These are phyloP conservation scores for Fusarium sp. DNA, from an alignment of 2,329 filamentous ascomycete species.

Conservation along the genomic window DNA sequence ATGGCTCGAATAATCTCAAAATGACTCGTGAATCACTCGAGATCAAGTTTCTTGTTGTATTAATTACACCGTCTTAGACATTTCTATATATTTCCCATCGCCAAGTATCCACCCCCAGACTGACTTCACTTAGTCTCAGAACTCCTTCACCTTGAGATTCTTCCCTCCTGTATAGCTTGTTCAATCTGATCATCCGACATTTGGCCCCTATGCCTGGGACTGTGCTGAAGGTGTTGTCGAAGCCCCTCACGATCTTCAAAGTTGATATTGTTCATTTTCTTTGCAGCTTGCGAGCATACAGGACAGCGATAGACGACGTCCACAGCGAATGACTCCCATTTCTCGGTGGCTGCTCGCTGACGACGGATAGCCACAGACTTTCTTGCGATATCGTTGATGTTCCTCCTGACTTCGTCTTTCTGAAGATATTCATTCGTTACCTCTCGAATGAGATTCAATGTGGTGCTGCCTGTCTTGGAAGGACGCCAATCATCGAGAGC, in stretches of 20 bases:
- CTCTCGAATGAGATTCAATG: background rate
- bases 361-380: background rate
- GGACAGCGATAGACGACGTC: background rate
- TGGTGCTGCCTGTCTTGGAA: background rate
- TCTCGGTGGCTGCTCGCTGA: background rate
- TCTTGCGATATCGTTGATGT: accelerated
- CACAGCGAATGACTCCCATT: constrained; percentile 5
- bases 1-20: too few relatives aligned
- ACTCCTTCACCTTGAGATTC: background rate
- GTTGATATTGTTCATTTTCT: background rate
- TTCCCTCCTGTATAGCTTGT: background rate
- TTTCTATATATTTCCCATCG: too few relatives aligned
- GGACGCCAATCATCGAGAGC: constrained; percentile 17
- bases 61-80: too few relatives aligned
- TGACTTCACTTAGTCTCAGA: too few relatives aligned
- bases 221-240: background rate
- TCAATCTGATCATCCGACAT: background rate
- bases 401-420: accelerated
- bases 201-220: background rate
- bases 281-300: background rate
- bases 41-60: too few relatives aligned
- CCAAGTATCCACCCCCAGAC: too few relatives aligned
- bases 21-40: too few relatives aligned
- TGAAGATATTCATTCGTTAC: background rate
- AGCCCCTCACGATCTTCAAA: background rate